Percentiles rank a stretch among this genome's conserved stretches.
phyloP scores from a whole-genome alignment of 441 rosid genomes.

The Erodium chrysanthum region DNA sequence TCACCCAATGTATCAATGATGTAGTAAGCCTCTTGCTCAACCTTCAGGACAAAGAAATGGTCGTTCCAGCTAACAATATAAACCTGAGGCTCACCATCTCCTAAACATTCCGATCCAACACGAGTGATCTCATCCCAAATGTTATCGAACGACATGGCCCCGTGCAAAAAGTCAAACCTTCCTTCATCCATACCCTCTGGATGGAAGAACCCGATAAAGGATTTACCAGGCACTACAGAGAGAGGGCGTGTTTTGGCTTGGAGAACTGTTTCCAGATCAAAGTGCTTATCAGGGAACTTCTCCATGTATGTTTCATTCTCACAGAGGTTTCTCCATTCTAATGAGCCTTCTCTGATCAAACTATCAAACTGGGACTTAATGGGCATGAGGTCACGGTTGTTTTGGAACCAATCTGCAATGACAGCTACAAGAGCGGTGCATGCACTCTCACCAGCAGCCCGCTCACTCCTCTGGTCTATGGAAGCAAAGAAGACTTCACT shows the following conservation, averaged over 20 bases:
- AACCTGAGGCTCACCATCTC: conserved; percentile 27
- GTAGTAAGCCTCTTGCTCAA: conserved; percentile 68
- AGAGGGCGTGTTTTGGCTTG: conserved; percentile 66
- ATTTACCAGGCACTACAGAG: conserved; percentile 48
- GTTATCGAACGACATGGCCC: conserved; percentile 78
- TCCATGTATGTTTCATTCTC: conserved; percentile 51
- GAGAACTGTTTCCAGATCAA: conserved; percentile 76
- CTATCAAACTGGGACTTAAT: conserved; percentile 77
- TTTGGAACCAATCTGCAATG: conserved; percentile 78
- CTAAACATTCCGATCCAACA: too few species aligned
- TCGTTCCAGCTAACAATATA: conserved; percentile 47
- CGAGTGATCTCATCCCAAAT: conserved; percentile 76
- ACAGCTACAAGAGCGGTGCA: conserved; percentile 87
- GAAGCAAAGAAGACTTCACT: conserved; percentile 70
- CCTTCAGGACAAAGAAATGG: conserved; percentile 41
- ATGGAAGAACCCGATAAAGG: conserved; percentile 75
- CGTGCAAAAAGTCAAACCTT: conserved; percentile 55
- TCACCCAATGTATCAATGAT: conserved; percentile 81
- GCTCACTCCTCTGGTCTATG: conserved; percentile 83
- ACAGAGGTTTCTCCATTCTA: conserved; percentile 80
- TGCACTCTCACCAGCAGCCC: conserved; percentile 87
- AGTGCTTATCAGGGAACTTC: conserved; percentile 76
- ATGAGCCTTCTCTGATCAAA: conserved; percentile 73
- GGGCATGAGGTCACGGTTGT: conserved; percentile 56
- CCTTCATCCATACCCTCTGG: conserved; percentile 63